phyloP scores from a whole-genome alignment of 2,329 filamentous ascomycete species.

The Pyricularia pennisetigena region DNA sequence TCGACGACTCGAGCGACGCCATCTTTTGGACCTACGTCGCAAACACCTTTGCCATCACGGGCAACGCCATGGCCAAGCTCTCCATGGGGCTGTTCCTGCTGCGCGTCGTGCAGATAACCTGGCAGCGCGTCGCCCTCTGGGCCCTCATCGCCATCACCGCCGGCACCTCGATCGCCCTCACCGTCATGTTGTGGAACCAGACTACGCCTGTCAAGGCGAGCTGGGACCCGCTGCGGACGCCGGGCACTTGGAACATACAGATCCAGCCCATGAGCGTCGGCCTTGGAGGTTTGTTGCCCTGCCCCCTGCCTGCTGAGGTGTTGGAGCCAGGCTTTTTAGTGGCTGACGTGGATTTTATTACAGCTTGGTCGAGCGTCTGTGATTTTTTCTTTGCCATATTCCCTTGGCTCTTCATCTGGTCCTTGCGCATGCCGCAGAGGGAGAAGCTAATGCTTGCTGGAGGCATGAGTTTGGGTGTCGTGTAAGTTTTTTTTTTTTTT shows the following conservation, averaged over 20 bases:
- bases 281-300: constrained; percentile 18
- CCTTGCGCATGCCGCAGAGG: constrained; percentile 30
- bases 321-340: background rate
- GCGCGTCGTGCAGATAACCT: constrained; percentile 23
- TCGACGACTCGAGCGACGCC: constrained; percentile 21
- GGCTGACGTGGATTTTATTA: constrained; percentile 1
- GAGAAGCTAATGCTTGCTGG: constrained; percentile 32
- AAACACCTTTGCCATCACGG: constrained; percentile 22
- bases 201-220: constrained; percentile 23
- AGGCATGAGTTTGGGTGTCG: constrained; percentile 23
- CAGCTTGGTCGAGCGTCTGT: constrained; percentile 25
- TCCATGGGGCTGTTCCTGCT: constrained; percentile 28
- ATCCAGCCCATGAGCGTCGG: constrained; percentile 26
- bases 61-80: constrained; percentile 27
- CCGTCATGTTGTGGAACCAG: constrained; percentile 27
- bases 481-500: constrained; percentile 4
- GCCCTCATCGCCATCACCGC: constrained; percentile 18
- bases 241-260: constrained; percentile 22
- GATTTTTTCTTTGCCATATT: constrained; percentile 30
- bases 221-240: constrained; percentile 25
- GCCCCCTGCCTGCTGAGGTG: background rate
- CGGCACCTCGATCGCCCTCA: constrained; percentile 19
- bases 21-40: constrained; percentile 29
- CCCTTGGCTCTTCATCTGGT: constrained; percentile 34
- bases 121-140: constrained; percentile 24